Evolutionary conservation across 176 grass and related monocot species (phyloP).

Genomic region (Paspalum notatum): DNA sequence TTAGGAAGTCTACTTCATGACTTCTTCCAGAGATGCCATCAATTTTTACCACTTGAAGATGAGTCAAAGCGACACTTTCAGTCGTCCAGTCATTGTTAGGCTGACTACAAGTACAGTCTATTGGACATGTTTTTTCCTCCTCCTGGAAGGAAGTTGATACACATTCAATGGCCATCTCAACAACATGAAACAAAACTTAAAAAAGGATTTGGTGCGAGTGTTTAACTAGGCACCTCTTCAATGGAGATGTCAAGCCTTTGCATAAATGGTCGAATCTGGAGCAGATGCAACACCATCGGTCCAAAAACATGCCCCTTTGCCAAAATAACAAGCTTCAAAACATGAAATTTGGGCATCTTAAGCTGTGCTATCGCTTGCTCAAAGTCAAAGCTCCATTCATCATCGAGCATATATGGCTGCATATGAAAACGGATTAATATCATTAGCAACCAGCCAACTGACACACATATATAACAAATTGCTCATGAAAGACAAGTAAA

Average conservation of each 20-base stretch:
- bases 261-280: neutral
- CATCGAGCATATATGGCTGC: too few species aligned
- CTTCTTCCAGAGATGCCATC: neutral
- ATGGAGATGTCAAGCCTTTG: neutral
- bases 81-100: neutral
- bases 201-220: neutral
- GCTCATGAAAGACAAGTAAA: neutral
- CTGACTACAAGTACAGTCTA: neutral
- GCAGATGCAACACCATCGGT: neutral
- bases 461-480: neutral
- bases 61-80: neutral
- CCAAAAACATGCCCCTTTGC: neutral
- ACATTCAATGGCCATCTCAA: neutral
- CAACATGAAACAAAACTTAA: neutral
- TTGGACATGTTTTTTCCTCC: neutral
- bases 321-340: neutral
- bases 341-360: neutral
- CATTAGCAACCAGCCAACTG: neutral
- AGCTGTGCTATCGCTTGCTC: neutral
- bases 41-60: neutral
- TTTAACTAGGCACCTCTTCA: neutral
- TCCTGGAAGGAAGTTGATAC: neutral
- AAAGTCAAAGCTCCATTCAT: neutral
- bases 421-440: neutral
- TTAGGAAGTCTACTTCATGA: neutral